Evolutionary conservation across 2,329 filamentous ascomycete species (phyloP).

Genomic region (Aspergillus texensis): DNA sequence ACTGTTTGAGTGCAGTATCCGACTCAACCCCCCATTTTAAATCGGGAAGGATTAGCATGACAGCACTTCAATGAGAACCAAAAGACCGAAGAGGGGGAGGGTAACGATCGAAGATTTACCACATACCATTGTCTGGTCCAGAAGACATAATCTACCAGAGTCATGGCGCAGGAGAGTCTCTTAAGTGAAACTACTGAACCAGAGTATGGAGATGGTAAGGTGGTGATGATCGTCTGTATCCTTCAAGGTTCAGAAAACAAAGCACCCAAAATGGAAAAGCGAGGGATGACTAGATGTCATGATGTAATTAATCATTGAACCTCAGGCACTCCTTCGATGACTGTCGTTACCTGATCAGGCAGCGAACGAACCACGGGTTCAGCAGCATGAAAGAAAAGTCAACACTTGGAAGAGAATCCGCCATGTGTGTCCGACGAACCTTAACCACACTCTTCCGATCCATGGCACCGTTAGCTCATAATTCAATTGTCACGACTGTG

Average conservation of each 20-base stretch:
- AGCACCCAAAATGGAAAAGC: not conserved
- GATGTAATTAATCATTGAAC: not conserved
- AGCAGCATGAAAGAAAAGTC: not conserved
- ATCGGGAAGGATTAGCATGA: not conserved
- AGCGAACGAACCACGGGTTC: not conserved
- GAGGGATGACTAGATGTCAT: not conserved
- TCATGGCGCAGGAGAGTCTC: not conserved
- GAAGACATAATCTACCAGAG: not conserved
- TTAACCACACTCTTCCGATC: not conserved
- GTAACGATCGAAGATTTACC: too few relatives aligned
- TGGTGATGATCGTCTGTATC: not conserved
- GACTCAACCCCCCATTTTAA: not conserved
- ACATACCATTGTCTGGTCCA: not conserved
- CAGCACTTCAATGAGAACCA: not conserved
- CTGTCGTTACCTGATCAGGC: not conserved
- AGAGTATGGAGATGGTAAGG: not conserved
- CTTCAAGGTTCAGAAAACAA: not conserved
- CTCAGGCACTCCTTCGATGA: not conserved
- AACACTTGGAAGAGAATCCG: not conserved
- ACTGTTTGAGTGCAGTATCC: not conserved
- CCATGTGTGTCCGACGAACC: not conserved
- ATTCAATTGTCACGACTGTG: not conserved
- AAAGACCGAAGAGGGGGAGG: too few relatives aligned
- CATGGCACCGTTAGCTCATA: not conserved
- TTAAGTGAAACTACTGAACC: not conserved